Percentiles rank a stretch among this genome's conserved stretches.
Conservation (phyloP, 192 early-diverging fungal genomes). For the Rhizophagus prolifer region DNA sequence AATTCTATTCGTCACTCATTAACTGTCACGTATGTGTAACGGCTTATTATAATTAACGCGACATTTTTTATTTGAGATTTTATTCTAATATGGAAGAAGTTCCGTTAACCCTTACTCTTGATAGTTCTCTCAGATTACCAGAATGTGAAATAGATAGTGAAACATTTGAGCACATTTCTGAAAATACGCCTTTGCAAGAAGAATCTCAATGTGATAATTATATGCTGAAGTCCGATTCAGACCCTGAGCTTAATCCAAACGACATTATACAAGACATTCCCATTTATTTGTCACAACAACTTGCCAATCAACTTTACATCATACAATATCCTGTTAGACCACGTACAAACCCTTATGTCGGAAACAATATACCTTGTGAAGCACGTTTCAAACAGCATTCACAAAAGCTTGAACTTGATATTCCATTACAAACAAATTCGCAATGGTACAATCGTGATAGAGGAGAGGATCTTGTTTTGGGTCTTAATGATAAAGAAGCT, state of each 20-base stretch:
- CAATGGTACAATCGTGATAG: constrained; percentile 74
- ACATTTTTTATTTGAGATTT: not conserved
- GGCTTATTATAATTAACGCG: not conserved
- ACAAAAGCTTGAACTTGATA: constrained; percentile 81
- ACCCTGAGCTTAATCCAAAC: not conserved
- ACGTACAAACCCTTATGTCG: constrained; percentile 44
- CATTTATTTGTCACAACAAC: constrained; percentile 71
- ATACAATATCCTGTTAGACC: constrained; percentile 81
- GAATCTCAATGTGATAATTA: not conserved
- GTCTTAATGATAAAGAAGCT: constrained; percentile 70
- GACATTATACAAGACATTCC: constrained; percentile 75
- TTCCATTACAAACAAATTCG: constrained; percentile 73
- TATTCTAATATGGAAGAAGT: not conserved
- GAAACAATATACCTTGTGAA: constrained; percentile 48
- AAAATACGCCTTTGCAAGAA: not conserved
- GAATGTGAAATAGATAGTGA: not conserved
- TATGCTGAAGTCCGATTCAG: not conserved
- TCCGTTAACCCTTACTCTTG: not conserved
- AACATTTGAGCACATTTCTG: not conserved
- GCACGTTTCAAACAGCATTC: constrained; percentile 83
- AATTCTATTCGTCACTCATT: too few relatives aligned
- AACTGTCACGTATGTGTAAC: too few relatives aligned
- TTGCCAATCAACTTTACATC: constrained; percentile 71
- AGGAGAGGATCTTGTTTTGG: constrained; percentile 76
- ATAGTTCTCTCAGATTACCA: not conserved